Base-by-base conservation (phyloP, 2,329 filamentous ascomycete species). In the Emergomyces africanus region DNA sequence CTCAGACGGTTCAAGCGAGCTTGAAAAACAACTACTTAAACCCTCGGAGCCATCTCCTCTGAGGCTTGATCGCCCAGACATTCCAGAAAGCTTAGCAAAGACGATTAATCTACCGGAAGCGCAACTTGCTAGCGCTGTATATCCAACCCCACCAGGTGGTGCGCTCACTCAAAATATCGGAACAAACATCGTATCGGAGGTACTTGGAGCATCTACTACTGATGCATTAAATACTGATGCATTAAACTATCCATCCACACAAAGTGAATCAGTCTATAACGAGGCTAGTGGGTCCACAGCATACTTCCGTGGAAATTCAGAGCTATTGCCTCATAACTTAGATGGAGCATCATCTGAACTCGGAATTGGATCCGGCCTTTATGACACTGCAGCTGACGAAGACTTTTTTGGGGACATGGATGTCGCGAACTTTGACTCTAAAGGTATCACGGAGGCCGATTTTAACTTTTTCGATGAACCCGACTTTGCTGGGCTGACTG, bases 401-500 rank as follows among this genome's bases (percentile, higher is more conserved):
- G 82, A 84, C 66, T 71, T 84, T 1, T 84, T 84, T 60, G 80
- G 79, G 15, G 80, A 82, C 58, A 77, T 81, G 68, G 77, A 81
- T 54, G 79, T 77, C 54, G 78, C 76, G 55, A 75, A 76, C 53
- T 82, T 81, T 66, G 78, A 73, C 25, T 71, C 74, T n/a, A 78
- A 79, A 64, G 77, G 76, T n/a, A 77, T 55, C 20, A 82, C 78
- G 2, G 83, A 85, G 65, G 82, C 78, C 3, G 83, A 86, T 65
- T 86, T 85, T 68, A 83, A 78, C 66, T 86, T 85, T 67, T 86
- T 86, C 64, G 83, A 86, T 66, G 78, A 80, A 37, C 79, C 78
- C 53, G 74, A 70, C 48, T 71, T 72, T 54, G 68, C 67, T 10
- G 42, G 44, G 23, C 12, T 55, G 41, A 25, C 37, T 25, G 54